phyloP scores from a whole-genome alignment of 805 yeast species.

The Grigorovia transvaalensis region DNA sequence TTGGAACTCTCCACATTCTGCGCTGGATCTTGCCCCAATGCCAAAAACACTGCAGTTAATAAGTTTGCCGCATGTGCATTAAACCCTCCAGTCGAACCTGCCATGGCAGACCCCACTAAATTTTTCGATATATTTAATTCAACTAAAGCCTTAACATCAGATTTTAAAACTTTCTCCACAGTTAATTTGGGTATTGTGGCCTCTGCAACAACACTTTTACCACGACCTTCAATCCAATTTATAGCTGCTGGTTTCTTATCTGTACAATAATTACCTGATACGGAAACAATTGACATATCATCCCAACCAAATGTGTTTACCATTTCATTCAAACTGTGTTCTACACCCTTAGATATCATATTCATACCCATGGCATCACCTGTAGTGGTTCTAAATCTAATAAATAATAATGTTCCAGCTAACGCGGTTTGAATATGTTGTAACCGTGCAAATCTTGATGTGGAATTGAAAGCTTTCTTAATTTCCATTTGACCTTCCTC shows the following conservation, averaged over 20 bases:
- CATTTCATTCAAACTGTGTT: constrained; percentile 74
- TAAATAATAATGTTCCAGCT: constrained; percentile 82
- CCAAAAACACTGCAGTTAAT: constrained; percentile 87
- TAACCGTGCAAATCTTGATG: constrained; percentile 93
- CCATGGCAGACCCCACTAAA: constrained; percentile 94
- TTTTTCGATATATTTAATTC: constrained; percentile 84
- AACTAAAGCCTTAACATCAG: constrained; percentile 86
- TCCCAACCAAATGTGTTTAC: constrained; percentile 81
- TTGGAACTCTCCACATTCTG: constrained; percentile 96
- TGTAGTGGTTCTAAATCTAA: constrained; percentile 93
- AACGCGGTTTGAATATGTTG: constrained; percentile 86
- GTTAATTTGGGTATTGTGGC: constrained; percentile 78
- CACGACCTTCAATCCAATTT: constrained; percentile 99
- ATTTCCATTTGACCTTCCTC: constrained; percentile 80
- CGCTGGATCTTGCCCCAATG: constrained; percentile 99
- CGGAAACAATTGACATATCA: constrained; percentile 87
- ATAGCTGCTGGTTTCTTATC: constrained; percentile 98
- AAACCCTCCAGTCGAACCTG: constrained; percentile 96
- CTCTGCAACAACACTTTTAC: constrained; percentile 95
- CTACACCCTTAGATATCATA: constrained; percentile 98
- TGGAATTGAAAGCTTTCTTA: constrained; percentile 87
- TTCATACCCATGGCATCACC: constrained; percentile 99
- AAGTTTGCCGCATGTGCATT: constrained; percentile 97
- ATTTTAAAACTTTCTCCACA: constrained; percentile 74
- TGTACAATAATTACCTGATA: constrained; percentile 95